Conservation (phyloP, 179 eudicot species). For the Silene vulgaris region DNA sequence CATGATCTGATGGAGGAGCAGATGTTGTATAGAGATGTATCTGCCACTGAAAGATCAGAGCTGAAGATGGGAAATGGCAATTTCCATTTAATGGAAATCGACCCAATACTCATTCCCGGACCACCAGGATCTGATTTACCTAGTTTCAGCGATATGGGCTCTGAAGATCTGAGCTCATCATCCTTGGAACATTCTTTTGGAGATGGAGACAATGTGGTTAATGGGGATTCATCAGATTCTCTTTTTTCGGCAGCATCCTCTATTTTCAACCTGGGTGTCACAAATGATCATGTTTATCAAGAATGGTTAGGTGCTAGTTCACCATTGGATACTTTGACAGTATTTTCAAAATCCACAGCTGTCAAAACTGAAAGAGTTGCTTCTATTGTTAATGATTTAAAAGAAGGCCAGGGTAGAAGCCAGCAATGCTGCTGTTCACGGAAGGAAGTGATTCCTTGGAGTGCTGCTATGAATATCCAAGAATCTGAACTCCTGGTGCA, state of each 20-base stretch:
- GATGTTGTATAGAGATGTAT: slow-evolving; percentile 32
- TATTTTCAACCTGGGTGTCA: slow-evolving; percentile 39
- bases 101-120: slow-evolving; percentile 81
- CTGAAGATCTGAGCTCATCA: slow-evolving; percentile 61
- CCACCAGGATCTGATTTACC: slow-evolving; percentile 94
- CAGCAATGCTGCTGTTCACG: slow-evolving; percentile 44
- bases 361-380: slow-evolving; percentile 23
- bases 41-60: slow-evolving; percentile 25
- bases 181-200: slow-evolving; percentile 39
- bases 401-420: slow-evolving; percentile 23
- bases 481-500: slow-evolving; percentile 38
- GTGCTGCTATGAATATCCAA: slow-evolving; percentile 33
- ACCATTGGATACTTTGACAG: slow-evolving; percentile 22
- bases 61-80: slow-evolving; percentile 28
- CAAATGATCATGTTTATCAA: slow-evolving; percentile 22
- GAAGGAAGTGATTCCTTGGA: slow-evolving; percentile 41
- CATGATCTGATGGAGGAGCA: slow-evolving; percentile 28
- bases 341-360: slow-evolving; percentile 20
- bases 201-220: slow-evolving; percentile 40
- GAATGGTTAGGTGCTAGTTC: slow-evolving; percentile 26
- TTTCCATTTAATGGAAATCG: slow-evolving; percentile 37
- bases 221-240: slow-evolving; percentile 48
- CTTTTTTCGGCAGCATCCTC: slow-evolving; percentile 51
- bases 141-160: slow-evolving; percentile 63
- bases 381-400: slow-evolving; percentile 18